Evolutionary conservation across 176 grass and related monocot species (phyloP).

Genomic region (Guadua angustifolia): DNA sequence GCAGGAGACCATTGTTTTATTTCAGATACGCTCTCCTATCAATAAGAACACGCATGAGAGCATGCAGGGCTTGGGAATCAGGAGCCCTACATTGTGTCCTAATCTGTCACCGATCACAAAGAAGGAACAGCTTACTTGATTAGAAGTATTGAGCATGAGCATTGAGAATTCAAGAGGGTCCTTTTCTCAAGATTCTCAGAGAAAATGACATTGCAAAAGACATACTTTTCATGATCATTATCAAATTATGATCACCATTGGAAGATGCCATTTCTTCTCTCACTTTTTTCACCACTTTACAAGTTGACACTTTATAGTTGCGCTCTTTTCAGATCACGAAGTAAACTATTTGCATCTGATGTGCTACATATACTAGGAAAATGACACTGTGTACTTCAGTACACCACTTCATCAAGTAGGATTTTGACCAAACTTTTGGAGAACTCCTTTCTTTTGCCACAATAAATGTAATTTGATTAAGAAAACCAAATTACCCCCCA

Average conservation of each 20-base stretch:
- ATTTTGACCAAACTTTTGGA: constrained; percentile 40
- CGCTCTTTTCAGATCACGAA: not conserved
- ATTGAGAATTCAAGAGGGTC: constrained; percentile 14
- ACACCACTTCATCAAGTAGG: not conserved
- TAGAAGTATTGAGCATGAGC: constrained; percentile 9
- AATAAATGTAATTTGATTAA: constrained; percentile 46
- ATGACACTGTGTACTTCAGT: constrained; percentile 31
- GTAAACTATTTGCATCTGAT: constrained; percentile 23
- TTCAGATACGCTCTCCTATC: not conserved
- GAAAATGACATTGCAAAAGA: constrained; percentile 32
- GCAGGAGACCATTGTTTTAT: constrained; percentile 18
- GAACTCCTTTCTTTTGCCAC: constrained; percentile 31
- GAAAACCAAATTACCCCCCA: constrained; percentile 43
- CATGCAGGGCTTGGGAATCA: constrained; percentile 16
- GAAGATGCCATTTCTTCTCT: constrained; percentile 18
- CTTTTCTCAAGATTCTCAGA: constrained; percentile 9
- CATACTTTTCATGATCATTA: constrained; percentile 10
- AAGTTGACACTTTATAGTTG: constrained; percentile 26
- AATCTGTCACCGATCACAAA: constrained; percentile 16
- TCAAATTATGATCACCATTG: not conserved
- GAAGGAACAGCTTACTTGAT: not conserved
- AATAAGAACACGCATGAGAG: not conserved
- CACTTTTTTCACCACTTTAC: constrained; percentile 6
- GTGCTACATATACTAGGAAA: constrained; percentile 31
- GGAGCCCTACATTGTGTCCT: constrained; percentile 15